Percentiles rank a stretch among this genome's conserved stretches.
These are phyloP conservation scores for Tricholoma terreum DNA, from an alignment of 768 basidiomycete species.

Conservation along the genomic window DNA sequence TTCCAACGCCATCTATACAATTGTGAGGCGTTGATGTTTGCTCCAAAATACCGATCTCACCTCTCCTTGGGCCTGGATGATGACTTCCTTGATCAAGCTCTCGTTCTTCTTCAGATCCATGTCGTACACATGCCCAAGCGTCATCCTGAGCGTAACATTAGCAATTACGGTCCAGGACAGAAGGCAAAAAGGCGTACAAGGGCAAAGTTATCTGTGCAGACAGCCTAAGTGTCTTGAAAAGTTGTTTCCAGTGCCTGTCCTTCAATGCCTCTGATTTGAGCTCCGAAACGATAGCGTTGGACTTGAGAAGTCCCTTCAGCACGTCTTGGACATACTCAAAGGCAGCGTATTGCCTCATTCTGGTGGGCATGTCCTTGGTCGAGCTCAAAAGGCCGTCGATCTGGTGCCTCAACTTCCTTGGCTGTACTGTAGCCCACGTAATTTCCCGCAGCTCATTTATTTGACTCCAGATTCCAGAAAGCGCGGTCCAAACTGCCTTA, in stretches of 20 bases:
- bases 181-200: slow-evolving; percentile 43
- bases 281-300: slow-evolving; percentile 87
- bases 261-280: slow-evolving; percentile 96
- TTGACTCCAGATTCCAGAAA: slow-evolving; percentile 96
- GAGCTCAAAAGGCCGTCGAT: slow-evolving; percentile 87
- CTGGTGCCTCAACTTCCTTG: slow-evolving; percentile 91
- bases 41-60: slow-evolving; percentile 33
- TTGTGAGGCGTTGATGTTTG: slow-evolving; percentile 21
- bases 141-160: slow-evolving; percentile 55
- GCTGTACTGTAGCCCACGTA: slow-evolving; percentile 89
- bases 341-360: slow-evolving; percentile 98
- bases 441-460: slow-evolving; percentile 85
- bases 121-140: slow-evolving; percentile 94
- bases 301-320: slow-evolving; percentile 81
- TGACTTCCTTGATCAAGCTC: slow-evolving; percentile 85
- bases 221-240: slow-evolving; percentile 85
- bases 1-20: slow-evolving; percentile 83
- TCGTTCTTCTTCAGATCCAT: slow-evolving; percentile 96
- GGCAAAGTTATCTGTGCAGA: slow-evolving; percentile 74
- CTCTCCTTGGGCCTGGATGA: slow-evolving; percentile 97
- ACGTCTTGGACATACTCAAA: slow-evolving; percentile 98
- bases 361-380: slow-evolving; percentile 98
- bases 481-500: slow-evolving; percentile 98
- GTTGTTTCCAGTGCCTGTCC: slow-evolving; percentile 96
- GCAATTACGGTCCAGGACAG: neutral